Conservation (phyloP, 73 alveolate species). For the Uronychia binucleata region DNA sequence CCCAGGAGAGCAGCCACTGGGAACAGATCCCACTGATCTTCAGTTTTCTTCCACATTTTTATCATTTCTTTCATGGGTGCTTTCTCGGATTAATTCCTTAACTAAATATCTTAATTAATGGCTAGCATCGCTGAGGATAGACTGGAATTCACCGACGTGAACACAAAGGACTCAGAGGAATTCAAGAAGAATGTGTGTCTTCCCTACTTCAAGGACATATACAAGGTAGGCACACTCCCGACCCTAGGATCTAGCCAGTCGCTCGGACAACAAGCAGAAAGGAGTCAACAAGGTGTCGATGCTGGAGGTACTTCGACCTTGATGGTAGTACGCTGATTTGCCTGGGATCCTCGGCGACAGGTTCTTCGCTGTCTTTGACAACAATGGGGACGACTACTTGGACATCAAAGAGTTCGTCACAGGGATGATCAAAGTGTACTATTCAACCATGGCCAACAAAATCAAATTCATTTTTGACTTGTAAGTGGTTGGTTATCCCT, state of each 20-base stretch:
- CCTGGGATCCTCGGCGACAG: conserved; percentile 86
- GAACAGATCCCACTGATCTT: too few species aligned
- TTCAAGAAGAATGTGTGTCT: conserved; percentile 43
- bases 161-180: conserved; percentile 15
- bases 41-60: too few species aligned
- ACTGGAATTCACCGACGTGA: conserved; percentile 5
- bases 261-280: conserved; percentile 44
- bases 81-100: too few species aligned
- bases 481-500: too few species aligned
- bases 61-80: too few species aligned
- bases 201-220: conserved; percentile 53
- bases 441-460: conserved; percentile 72
- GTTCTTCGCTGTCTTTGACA: conserved; percentile 76
- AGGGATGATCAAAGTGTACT: conserved; percentile 72
- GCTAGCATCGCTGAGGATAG: too few species aligned
- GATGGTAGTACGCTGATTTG: conserved; percentile 10
- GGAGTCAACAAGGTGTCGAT: conserved; percentile 44
- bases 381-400: conserved; percentile 70
- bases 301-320: conserved; percentile 17
- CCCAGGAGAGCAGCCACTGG: too few species aligned
- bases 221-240: conserved; percentile 25
- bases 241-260: conserved; percentile 26
- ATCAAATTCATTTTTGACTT: conserved; percentile 73
- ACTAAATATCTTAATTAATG: too few species aligned
- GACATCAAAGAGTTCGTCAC: conserved; percentile 79